Evolutionary conservation across 331 rosid species (phyloP).

Genomic region (Saraca asoca): DNA sequence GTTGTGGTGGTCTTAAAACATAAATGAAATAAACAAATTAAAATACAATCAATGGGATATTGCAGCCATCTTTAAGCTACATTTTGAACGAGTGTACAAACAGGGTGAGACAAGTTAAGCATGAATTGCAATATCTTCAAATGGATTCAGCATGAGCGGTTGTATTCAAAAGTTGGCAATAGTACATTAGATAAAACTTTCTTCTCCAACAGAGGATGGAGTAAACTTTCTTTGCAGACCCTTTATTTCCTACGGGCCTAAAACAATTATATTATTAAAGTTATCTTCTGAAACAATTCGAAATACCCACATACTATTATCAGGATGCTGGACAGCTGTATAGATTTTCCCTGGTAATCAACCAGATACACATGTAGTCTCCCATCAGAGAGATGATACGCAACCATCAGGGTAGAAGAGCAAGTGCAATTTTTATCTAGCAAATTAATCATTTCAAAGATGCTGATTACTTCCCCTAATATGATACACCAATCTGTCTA

Average conservation of each 20-base stretch:
- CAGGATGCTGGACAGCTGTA: too few species aligned
- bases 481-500: not conserved
- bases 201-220: not conserved
- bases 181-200: not conserved
- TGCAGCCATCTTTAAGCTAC: not conserved
- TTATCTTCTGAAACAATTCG: slow-evolving; percentile 8
- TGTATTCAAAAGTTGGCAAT: slow-evolving; percentile 12
- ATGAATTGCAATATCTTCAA: not conserved
- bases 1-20: not conserved
- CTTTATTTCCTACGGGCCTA: not conserved
- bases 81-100: slow-evolving; percentile 6
- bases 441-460: slow-evolving; percentile 1
- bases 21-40: not conserved
- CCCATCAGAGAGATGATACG: too few species aligned
- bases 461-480: not conserved
- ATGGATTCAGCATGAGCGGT: not conserved
- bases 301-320: too few species aligned
- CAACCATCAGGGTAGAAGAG: too few species aligned
- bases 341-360: too few species aligned
- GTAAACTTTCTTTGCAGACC: not conserved
- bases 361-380: too few species aligned
- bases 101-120: slow-evolving; percentile 15
- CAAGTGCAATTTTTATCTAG: too few species aligned
- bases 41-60: not conserved
- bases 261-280: slow-evolving; percentile 6